These are phyloP conservation scores for Chloris gayana DNA, from an alignment of 176 grass and related monocot species.

Conservation along the genomic window DNA sequence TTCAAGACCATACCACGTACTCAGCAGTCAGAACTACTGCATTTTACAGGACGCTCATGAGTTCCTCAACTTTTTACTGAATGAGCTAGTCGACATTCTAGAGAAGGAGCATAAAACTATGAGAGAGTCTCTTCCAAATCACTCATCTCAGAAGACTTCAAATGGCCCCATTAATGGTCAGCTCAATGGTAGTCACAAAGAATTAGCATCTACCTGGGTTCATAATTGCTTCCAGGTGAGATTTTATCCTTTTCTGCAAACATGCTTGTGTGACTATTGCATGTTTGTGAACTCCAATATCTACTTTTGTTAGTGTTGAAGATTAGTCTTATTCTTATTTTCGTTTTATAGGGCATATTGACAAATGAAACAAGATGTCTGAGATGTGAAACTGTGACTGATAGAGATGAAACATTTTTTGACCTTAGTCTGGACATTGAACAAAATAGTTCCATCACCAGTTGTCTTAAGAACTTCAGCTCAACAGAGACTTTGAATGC, in stretches of 20 bases:
- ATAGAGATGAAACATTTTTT: constrained; percentile 99
- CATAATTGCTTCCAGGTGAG: constrained; percentile 94
- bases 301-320: constrained; percentile 19
- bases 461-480: constrained; percentile 99
- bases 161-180: constrained; percentile 57
- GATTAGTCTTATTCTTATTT: constrained; percentile 31
- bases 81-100: constrained; percentile 98
- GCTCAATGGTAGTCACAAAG: constrained; percentile 73
- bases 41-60: constrained; percentile 95
- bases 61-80: constrained; percentile 94
- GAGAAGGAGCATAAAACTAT: constrained; percentile 75
- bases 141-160: constrained; percentile 52
- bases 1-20: not conserved
- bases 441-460: constrained; percentile 98
- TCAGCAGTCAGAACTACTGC: constrained; percentile 19
- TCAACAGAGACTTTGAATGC: constrained; percentile 97
- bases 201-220: constrained; percentile 73
- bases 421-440: constrained; percentile 96
- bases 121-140: constrained; percentile 54
- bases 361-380: constrained; percentile 98
- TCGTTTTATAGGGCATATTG: constrained; percentile 77
- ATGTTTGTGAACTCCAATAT: constrained; percentile 6
- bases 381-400: constrained; percentile 96
- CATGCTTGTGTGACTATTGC: not conserved
- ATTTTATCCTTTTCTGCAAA: constrained; percentile 19